These are phyloP conservation scores for Hypoxylon fragiforme DNA, from an alignment of 495 filamentous ascomycete species.

Conservation along the genomic window DNA sequence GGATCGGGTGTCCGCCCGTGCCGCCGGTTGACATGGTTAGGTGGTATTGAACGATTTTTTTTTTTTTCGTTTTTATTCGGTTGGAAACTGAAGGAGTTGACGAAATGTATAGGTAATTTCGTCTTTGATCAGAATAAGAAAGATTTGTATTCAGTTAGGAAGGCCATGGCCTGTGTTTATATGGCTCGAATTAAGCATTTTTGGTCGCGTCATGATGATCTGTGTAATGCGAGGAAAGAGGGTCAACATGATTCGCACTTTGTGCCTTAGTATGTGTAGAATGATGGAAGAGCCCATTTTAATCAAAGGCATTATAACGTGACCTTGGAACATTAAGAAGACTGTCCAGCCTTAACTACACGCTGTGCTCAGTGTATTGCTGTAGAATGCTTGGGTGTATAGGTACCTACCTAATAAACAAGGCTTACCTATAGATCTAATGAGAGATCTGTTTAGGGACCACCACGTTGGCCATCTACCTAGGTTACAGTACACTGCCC, in stretches of 20 bases:
- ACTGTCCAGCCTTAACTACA: no score
- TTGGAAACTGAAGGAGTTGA: background rate
- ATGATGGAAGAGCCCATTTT: constrained; percentile 2
- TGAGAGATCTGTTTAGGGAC: background rate
- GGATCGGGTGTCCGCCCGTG: constrained; percentile 19
- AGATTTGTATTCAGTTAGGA: no score
- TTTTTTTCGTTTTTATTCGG: background rate
- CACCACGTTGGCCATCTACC: background rate
- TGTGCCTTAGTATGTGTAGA: constrained; percentile 1
- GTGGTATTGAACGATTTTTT: no score
- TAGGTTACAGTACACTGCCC: no score
- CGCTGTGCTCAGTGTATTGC: no score
- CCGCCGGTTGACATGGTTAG: constrained; percentile 28
- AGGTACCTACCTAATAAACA: background rate
- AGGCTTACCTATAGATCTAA: background rate
- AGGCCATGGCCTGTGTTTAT: no score
- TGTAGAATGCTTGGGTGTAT: background rate
- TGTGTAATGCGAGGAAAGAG: background rate
- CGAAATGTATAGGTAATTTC: background rate
- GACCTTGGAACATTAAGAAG: no score
- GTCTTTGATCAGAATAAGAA: background rate
- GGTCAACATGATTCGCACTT: background rate
- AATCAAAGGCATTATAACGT: background rate
- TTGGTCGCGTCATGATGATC: constrained; percentile 30
- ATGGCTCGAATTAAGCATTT: background rate